A percentile compares a stretch with the other conserved stretches of the same genome.
Conservation (phyloP, 2,329 filamentous ascomycete species). For the Neofusicoccum cordaticola region DNA sequence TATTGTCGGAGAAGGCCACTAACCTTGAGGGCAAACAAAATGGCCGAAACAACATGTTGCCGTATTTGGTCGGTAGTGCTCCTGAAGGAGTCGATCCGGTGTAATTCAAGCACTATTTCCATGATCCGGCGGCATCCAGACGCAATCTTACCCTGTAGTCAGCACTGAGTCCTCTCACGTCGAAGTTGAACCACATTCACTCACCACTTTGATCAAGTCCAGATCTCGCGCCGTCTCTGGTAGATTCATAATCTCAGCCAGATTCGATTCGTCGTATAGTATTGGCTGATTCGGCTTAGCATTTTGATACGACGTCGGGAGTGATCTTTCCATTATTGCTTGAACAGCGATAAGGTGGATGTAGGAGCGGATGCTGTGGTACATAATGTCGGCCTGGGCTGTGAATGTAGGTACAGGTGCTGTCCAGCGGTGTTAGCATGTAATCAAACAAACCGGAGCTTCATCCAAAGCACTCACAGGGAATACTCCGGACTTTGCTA, state of each 20-base stretch:
- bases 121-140: background rate
- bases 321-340: slow-evolving; percentile 13
- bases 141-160: background rate
- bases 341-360: slow-evolving; percentile 13
- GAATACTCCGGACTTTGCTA: background rate
- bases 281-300: background rate
- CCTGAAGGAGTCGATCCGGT: background rate
- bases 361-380: background rate
- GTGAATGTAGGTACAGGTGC: background rate
- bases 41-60: background rate
- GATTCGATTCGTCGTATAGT: background rate
- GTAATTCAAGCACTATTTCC: background rate
- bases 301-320: background rate
- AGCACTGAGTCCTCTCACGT: background rate
- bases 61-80: background rate
- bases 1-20: background rate
- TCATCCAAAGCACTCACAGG: background rate
- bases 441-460: background rate
- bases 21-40: slow-evolving; percentile 6
- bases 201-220: slow-evolving; percentile 10
- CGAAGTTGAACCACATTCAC: background rate
- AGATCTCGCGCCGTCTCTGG: slow-evolving; percentile 9
- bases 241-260: background rate
- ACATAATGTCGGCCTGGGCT: slow-evolving; percentile 4
- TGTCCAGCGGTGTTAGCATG: background rate